Evolutionary conservation across 129 eudicot species (phyloP).

Genomic region (Lonicera japonica): DNA sequence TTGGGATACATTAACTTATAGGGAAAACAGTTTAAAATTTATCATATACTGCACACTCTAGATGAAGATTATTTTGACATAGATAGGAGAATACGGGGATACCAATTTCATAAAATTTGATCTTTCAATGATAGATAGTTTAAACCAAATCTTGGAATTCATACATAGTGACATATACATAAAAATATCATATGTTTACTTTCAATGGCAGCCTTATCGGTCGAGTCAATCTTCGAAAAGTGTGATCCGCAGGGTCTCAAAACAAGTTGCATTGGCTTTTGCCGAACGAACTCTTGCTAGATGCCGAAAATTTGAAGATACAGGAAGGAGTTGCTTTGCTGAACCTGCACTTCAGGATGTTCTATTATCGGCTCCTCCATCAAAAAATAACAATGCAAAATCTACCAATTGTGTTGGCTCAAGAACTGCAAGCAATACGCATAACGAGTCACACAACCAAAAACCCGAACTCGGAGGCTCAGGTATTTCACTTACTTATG

Average conservation of each 20-base stretch:
- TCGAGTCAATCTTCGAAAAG: not conserved
- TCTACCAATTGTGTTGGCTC: not conserved
- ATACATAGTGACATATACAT: too few species aligned
- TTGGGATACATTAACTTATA: too few species aligned
- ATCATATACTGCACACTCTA: too few species aligned
- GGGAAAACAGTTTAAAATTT: too few species aligned
- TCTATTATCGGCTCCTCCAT: not conserved
- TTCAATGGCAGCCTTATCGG: not conserved
- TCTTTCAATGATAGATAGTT: too few species aligned
- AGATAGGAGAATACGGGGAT: too few species aligned
- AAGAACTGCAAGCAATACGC: not conserved
- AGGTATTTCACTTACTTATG: not conserved
- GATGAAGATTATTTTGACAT: too few species aligned
- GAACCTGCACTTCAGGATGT: not conserved
- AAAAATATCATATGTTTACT: not conserved
- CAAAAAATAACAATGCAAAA: not conserved
- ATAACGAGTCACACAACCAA: not conserved
- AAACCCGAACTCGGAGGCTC: not conserved
- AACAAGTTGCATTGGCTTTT: conserved; percentile 8
- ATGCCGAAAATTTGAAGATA: conserved; percentile 9
- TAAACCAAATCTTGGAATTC: too few species aligned
- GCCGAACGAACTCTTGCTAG: not conserved
- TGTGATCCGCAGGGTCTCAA: conserved; percentile 5
- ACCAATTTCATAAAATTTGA: too few species aligned
- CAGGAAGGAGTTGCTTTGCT: conserved; percentile 5